A percentile compares a stretch with the other conserved stretches of the same genome.
Evolutionary conservation across 2,329 filamentous ascomycete genomes (phyloP).

Genomic region (Botryotinia convoluta): DNA sequence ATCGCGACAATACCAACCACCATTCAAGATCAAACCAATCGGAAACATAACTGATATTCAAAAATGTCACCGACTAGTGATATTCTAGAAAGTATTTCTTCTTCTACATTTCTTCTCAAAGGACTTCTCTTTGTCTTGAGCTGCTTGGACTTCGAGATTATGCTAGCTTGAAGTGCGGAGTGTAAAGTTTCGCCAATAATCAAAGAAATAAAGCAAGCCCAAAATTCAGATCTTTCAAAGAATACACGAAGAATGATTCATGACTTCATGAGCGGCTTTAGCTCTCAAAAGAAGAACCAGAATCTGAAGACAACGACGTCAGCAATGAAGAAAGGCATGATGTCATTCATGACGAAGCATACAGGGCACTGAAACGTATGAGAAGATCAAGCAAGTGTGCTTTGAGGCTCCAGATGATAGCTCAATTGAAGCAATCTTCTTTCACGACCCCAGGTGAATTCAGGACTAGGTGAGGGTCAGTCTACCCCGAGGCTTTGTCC

Average conservation of each 20-base stretch:
- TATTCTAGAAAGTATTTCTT: background rate
- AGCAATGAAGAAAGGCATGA: background rate
- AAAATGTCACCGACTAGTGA: background rate
- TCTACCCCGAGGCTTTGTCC: too few species aligned
- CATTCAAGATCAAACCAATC: background rate
- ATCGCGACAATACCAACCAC: background rate
- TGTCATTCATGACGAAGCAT: background rate
- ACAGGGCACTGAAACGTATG: background rate
- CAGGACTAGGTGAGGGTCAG: background rate
- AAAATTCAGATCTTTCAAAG: background rate
- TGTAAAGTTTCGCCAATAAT: background rate
- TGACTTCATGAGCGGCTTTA: background rate
- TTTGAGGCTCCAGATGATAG: background rate
- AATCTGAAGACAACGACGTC: rapidly evolving
- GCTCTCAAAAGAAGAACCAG: background rate
- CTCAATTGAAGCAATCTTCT: background rate
- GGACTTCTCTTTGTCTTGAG: background rate
- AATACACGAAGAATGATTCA: background rate
- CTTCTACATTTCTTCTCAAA: background rate
- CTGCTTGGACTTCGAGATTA: background rate
- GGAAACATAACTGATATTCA: background rate
- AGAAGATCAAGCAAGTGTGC: background rate
- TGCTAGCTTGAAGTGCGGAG: background rate
- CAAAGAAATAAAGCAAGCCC: background rate
- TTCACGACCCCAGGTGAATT: background rate